Evolutionary conservation across 73 alveolate genomes (phyloP), one percentile per base, ranked within the genome.

Genomic region (Paramecium caudatum): DNA sequence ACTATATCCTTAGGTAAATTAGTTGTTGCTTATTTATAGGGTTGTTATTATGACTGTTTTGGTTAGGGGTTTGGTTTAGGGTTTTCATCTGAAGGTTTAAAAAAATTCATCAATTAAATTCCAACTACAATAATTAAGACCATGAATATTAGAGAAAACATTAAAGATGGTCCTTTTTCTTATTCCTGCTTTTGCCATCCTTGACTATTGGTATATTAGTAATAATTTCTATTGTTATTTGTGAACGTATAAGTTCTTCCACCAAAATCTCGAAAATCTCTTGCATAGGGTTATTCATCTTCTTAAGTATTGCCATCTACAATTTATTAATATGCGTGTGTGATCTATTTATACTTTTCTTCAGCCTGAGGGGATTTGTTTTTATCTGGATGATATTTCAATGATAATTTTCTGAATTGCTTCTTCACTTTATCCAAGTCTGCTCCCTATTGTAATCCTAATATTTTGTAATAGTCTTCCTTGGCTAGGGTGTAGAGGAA

Each of bases 321-420:
- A 19, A 74, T 74, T 45, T 74, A 45, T 45, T 86, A 55, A 36
- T 86, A 86, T 13, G 93, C 93, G 21, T 86, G 84, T 43, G 93
- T 78, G 9, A 95, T 95, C 90, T 93, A 82, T 81, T 93, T 87
- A 46, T 93, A 95, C 27, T 91, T 91, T 5, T 90, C 96, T 48
- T 95, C 91, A 25, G 98, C 96, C 37, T 87, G 92, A 13, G 90
- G 90, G 13, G 94, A 91, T 32, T 83, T 39, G 68, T 92, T 91
- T 32, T 94, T 82, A 90, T 96, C 99, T 8, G 99, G 99, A 82
- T 96, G 99, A 68, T 95, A 95, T 69, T 78, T 91, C 83, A 95
- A 90, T 2, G 98, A 97, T 21, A 95, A 70, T 70, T 90, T 91
- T 34, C 93, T 69, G 82, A 93, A 96, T 17, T 96, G 93, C 34